Evolutionary conservation across 805 yeast genomes (phyloP).

Genomic region (Candida oleophila): DNA sequence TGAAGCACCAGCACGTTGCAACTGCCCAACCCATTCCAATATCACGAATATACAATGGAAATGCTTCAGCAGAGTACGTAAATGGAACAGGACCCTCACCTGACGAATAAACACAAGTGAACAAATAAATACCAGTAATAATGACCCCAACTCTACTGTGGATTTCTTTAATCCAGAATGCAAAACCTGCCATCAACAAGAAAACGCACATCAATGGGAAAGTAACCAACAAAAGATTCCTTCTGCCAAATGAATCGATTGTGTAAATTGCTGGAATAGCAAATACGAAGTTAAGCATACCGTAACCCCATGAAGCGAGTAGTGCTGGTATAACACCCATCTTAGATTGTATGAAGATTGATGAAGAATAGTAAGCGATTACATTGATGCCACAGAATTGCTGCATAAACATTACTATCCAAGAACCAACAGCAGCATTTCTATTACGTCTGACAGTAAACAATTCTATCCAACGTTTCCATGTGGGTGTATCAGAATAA

Average conservation of each 20-base stretch:
- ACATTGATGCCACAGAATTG: slow-evolving; percentile 90
- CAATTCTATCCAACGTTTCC: slow-evolving; percentile 52
- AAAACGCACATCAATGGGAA: slow-evolving; percentile 66
- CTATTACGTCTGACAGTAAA: slow-evolving; percentile 76
- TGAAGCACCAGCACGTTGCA: slow-evolving; percentile 73
- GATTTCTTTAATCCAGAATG: slow-evolving; percentile 63
- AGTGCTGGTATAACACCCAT: slow-evolving; percentile 61
- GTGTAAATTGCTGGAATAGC: slow-evolving; percentile 82
- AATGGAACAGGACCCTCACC: slow-evolving; percentile 92
- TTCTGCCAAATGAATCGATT: slow-evolving; percentile 76
- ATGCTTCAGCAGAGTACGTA: slow-evolving; percentile 81
- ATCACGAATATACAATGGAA: slow-evolving; percentile 77
- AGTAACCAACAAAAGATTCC: slow-evolving; percentile 54
- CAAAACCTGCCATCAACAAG: slow-evolving; percentile 62
- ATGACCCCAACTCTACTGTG: slow-evolving; percentile 66
- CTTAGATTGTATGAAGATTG: slow-evolving; percentile 69
- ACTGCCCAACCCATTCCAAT: slow-evolving; percentile 80
- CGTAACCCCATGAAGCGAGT: slow-evolving; percentile 84
- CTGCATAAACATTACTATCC: slow-evolving; percentile 85
- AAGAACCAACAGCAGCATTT: slow-evolving; percentile 77
- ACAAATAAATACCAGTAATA: slow-evolving; percentile 71
- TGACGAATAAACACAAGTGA: slow-evolving; percentile 70
- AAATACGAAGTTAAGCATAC: slow-evolving; percentile 74
- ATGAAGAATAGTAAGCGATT: slow-evolving; percentile 80
- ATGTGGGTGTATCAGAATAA: slow-evolving; percentile 43